phyloP scores from a whole-genome alignment of 805 yeast species.

The Teunomyces pallodes region DNA sequence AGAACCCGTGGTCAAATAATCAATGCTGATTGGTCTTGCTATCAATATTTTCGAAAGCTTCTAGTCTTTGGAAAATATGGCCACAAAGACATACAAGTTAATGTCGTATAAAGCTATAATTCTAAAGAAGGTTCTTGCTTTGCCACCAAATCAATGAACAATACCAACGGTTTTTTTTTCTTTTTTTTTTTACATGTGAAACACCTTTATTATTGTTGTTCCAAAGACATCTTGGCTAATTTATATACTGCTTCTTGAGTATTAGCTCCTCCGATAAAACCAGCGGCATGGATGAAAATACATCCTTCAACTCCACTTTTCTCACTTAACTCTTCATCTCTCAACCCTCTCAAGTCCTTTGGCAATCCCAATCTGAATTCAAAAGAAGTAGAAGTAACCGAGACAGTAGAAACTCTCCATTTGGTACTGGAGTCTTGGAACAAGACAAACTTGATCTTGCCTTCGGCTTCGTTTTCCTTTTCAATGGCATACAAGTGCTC shows the following conservation, averaged over 20 bases:
- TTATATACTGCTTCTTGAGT: slow-evolving; percentile 73
- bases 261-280: slow-evolving; percentile 93
- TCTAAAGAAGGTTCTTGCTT: too few relatives aligned
- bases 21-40: too few relatives aligned
- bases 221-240: slow-evolving; percentile 52
- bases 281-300: slow-evolving; percentile 92
- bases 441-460: slow-evolving; percentile 68
- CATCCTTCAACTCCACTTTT: slow-evolving; percentile 82
- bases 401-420: slow-evolving; percentile 91
- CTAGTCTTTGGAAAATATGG: too few relatives aligned
- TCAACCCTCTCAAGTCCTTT: slow-evolving; percentile 89
- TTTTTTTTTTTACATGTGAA: not conserved
- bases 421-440: slow-evolving; percentile 69
- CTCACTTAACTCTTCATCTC: slow-evolving; percentile 78
- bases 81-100: too few relatives aligned
- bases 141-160: too few relatives aligned
- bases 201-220: not conserved
- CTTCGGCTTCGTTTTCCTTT: slow-evolving; percentile 51
- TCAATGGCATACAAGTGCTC: slow-evolving; percentile 83
- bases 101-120: too few relatives aligned
- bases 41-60: too few relatives aligned
- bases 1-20: not conserved
- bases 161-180: not conserved
- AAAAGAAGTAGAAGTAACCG: slow-evolving; percentile 75
- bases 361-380: slow-evolving; percentile 86